phyloP scores from a whole-genome alignment of 2,329 filamentous ascomycete species.

The Chrysoporthe puriensis region DNA sequence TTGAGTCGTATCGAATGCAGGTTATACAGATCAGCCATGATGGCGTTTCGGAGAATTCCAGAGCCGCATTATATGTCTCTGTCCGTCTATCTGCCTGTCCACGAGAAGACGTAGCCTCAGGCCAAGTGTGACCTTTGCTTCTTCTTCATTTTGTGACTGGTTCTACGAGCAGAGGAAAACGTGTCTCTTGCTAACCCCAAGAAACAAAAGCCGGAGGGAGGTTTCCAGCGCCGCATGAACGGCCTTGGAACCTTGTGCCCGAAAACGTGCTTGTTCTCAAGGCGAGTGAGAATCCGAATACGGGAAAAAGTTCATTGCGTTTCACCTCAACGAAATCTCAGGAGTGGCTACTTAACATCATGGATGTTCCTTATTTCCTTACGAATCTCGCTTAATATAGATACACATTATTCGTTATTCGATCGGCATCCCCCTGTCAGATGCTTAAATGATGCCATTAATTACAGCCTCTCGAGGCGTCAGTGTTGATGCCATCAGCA shows the following conservation, averaged over 20 bases:
- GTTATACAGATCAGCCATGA: background rate
- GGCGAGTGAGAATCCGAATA: background rate
- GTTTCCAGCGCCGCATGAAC: background rate
- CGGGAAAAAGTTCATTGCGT: background rate
- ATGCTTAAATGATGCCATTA: background rate
- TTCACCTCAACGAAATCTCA: background rate
- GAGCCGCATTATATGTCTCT: background rate
- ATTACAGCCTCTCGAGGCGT: background rate
- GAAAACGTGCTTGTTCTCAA: background rate
- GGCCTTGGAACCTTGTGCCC: background rate
- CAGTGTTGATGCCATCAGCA: background rate
- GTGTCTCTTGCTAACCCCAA: background rate
- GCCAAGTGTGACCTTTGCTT: background rate
- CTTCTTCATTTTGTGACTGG: background rate
- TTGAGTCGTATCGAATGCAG: background rate
- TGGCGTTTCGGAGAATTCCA: background rate
- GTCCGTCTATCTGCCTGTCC: background rate
- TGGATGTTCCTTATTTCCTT: background rate
- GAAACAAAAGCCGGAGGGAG: background rate
- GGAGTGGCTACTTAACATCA: background rate
- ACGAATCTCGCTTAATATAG: background rate
- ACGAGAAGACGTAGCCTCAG: background rate
- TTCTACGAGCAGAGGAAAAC: background rate
- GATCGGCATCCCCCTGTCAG: too few relatives aligned
- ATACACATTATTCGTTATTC: background rate